Evolutionary conservation across 2,329 filamentous ascomycete genomes (phyloP).

Genomic region (Fusarium udum): DNA sequence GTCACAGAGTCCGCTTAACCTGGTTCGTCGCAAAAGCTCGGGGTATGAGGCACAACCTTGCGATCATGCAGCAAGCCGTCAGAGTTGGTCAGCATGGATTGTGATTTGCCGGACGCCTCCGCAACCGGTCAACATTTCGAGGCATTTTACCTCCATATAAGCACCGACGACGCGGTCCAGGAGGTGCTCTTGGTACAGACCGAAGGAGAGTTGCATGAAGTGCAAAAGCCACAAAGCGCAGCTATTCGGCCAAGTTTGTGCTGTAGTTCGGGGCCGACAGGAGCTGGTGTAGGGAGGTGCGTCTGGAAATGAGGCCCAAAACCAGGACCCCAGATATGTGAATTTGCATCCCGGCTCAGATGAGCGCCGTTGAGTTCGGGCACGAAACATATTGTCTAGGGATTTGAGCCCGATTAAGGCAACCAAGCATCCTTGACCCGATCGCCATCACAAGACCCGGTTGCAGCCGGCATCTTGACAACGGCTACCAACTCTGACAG

Average conservation of each 20-base stretch:
- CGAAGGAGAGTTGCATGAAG: conserved; percentile 35
- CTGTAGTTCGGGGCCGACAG: conserved; percentile 3
- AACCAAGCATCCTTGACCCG: conserved; percentile 28
- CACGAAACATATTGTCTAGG: background rate
- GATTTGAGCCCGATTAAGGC: conserved; percentile 28
- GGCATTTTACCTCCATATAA: conserved; percentile 15
- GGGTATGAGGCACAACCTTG: conserved; percentile 27
- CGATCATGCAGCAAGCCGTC: conserved; percentile 37
- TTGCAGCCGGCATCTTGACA: conserved; percentile 31
- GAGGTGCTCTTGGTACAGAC: conserved; percentile 32
- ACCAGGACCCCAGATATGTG: conserved; percentile 5
- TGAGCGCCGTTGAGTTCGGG: conserved; percentile 21
- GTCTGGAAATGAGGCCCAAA: conserved; percentile 30
- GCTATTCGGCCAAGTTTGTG: conserved; percentile 23
- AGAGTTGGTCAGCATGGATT: conserved; percentile 24
- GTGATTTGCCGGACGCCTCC: conserved; percentile 26
- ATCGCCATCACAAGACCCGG: conserved; percentile 35
- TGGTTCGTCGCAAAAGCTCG: conserved; percentile 10
- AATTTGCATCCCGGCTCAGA: conserved; percentile 15
- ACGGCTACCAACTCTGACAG: conserved; percentile 27
- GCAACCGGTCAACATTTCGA: conserved; percentile 36
- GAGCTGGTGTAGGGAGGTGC: conserved; percentile 13
- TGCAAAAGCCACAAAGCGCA: conserved; percentile 22
- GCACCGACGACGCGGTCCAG: conserved; percentile 36
- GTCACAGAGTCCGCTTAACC: background rate